phyloP scores from a whole-genome alignment of 208 protist genomes.

The Trypanosoma conorhini region DNA sequence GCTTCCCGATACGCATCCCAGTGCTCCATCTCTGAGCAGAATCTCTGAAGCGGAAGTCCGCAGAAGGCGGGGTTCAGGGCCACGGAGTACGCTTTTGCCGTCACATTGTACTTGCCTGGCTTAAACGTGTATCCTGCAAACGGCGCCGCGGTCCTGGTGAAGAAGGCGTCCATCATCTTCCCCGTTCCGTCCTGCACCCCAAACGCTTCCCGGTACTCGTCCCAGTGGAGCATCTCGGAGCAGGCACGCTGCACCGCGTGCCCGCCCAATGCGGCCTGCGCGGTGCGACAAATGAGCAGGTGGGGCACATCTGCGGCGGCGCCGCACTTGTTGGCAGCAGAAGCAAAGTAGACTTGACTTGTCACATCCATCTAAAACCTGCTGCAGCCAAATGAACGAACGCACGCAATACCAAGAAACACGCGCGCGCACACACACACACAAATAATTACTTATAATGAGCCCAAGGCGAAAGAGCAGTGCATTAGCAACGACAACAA shows the following conservation, averaged over 20 bases:
- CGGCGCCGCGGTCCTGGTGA: neutral
- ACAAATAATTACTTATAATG: neutral
- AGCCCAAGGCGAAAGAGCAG: no score
- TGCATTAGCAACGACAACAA: no score
- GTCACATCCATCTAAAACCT: constrained; percentile 37
- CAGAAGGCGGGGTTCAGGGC: constrained; percentile 12
- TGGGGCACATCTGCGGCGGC: neutral
- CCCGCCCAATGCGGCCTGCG: neutral
- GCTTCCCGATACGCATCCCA: constrained; percentile 37
- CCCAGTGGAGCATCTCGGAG: constrained; percentile 83
- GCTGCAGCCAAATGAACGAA: neutral
- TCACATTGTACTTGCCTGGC: neutral
- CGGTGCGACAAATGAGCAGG: constrained; percentile 7
- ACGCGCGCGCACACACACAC: constrained; percentile 12
- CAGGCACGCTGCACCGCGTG: constrained; percentile 31
- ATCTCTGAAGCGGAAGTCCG: constrained; percentile 14
- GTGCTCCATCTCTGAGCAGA: constrained; percentile 43
- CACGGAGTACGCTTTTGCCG: constrained; percentile 12
- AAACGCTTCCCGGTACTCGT: constrained; percentile 35
- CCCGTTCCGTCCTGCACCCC: constrained; percentile 53
- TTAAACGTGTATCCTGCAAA: constrained; percentile 11
- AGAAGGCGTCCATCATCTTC: constrained; percentile 48
- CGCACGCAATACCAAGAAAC: constrained; percentile 5
- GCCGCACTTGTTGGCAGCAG: neutral
- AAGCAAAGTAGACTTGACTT: constrained; percentile 23